Percentiles rank a stretch among this genome's conserved stretches.
These are phyloP conservation scores for Fusarium chlamydosporum DNA, from an alignment of 2,329 filamentous ascomycete genomes.

Conservation along the genomic window DNA sequence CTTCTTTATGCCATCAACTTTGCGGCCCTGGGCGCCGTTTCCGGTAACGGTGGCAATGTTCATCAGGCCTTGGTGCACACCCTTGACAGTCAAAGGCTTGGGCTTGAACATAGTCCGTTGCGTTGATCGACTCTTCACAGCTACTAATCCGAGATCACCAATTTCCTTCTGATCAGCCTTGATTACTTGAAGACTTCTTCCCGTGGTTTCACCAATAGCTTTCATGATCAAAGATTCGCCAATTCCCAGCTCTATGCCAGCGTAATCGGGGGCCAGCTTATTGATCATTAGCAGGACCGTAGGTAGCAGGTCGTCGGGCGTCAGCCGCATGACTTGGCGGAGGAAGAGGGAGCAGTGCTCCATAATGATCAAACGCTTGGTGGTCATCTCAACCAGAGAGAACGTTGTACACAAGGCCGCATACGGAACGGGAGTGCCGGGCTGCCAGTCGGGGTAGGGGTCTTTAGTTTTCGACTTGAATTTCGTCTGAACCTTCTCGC, in stretches of 20 bases:
- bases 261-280: slow-evolving; percentile 96
- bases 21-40: slow-evolving; percentile 88
- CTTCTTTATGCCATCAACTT: slow-evolving; percentile 96
- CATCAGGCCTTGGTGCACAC: slow-evolving; percentile 90
- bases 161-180: slow-evolving; percentile 97
- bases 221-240: slow-evolving; percentile 99
- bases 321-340: slow-evolving; percentile 92
- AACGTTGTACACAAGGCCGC: slow-evolving; percentile 95
- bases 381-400: slow-evolving; percentile 93
- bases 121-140: slow-evolving; percentile 93
- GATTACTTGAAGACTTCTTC: slow-evolving; percentile 87
- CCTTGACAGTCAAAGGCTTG: slow-evolving; percentile 86
- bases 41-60: slow-evolving; percentile 89
- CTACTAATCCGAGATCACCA: slow-evolving; percentile 93
- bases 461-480: slow-evolving; percentile 78
- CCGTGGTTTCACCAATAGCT: slow-evolving; percentile 94
- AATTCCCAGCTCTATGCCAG: slow-evolving; percentile 97
- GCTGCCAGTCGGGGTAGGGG: slow-evolving; percentile 95
- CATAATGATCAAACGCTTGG: slow-evolving; percentile 88
- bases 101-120: slow-evolving; percentile 99
- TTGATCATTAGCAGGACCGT: slow-evolving; percentile 97
- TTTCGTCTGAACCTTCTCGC: slow-evolving; percentile 84
- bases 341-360: slow-evolving; percentile 92
- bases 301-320: slow-evolving; percentile 86
- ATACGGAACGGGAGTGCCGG: slow-evolving; percentile 90